Conservation (phyloP, 305 asterid species). For the Solanum hybrid region DNA sequence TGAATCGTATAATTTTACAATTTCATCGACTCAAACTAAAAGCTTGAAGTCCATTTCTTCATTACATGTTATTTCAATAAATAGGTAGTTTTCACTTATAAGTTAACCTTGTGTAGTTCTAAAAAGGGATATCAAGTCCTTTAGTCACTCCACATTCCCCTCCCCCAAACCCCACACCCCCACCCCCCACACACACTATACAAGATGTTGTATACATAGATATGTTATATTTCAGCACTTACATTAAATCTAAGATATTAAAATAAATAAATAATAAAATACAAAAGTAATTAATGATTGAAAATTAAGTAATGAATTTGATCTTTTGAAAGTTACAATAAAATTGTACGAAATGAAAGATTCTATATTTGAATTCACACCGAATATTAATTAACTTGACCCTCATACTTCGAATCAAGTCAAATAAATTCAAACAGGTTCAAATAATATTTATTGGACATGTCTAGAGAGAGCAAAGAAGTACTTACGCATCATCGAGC, state of each 20-base stretch:
- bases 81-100: not conserved
- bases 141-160: not conserved
- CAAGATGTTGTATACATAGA: not conserved
- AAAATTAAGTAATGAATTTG: not conserved
- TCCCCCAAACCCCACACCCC: not conserved
- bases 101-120: not conserved
- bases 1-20: no score
- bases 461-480: not conserved
- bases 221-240: not conserved
- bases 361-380: not conserved
- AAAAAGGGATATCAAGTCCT: not conserved
- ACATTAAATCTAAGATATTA: not conserved
- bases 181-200: not conserved
- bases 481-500: slow-evolving; percentile 76
- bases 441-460: not conserved
- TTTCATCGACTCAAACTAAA: not conserved
- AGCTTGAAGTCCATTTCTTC: not conserved
- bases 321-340: not conserved
- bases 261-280: not conserved
- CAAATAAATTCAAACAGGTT: not conserved
- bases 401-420: not conserved
- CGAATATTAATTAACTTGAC: not conserved
- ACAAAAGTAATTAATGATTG: not conserved
- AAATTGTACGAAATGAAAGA: not conserved
- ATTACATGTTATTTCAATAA: not conserved